These are phyloP conservation scores for Alnus glutinosa DNA, from an alignment of 306 rosid species.

Conservation along the genomic window DNA sequence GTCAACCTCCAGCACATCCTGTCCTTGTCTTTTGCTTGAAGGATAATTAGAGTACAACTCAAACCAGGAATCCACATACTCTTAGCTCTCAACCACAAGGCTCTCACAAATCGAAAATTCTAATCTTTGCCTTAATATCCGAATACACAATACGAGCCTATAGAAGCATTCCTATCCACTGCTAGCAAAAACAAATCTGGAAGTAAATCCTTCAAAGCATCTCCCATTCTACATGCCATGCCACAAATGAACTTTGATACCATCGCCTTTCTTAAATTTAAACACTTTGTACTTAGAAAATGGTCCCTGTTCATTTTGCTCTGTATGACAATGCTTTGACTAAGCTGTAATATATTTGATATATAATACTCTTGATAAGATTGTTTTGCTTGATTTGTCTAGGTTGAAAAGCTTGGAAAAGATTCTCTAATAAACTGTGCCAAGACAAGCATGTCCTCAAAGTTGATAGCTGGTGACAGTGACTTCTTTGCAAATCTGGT, in stretches of 20 bases:
- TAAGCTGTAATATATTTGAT: constrained; percentile 1
- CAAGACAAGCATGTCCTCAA: constrained; percentile 98
- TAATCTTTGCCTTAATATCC: background rate
- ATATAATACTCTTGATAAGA: no score
- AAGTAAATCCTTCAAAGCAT: background rate
- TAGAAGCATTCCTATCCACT: background rate
- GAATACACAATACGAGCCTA: background rate
- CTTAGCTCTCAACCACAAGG: background rate
- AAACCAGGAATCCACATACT: no score
- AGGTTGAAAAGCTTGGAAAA: constrained; percentile 97
- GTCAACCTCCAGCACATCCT: no score
- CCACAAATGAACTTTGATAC: background rate
- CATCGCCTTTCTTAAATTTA: background rate
- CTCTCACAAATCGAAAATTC: background rate
- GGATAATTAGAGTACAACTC: no score
- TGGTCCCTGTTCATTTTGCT: background rate
- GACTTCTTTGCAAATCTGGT: constrained; percentile 94
- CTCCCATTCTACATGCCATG: background rate
- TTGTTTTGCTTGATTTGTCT: constrained; percentile 17
- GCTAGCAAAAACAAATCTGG: background rate
- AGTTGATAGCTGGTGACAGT: constrained; percentile 89
- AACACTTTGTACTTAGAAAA: background rate
- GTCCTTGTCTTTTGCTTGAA: no score
- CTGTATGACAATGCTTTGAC: constrained; percentile 4
- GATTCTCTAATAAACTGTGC: constrained; percentile 88